phyloP scores from a whole-genome alignment of 2,329 filamentous ascomycete genomes.

The Leptosphaerulina australis region DNA sequence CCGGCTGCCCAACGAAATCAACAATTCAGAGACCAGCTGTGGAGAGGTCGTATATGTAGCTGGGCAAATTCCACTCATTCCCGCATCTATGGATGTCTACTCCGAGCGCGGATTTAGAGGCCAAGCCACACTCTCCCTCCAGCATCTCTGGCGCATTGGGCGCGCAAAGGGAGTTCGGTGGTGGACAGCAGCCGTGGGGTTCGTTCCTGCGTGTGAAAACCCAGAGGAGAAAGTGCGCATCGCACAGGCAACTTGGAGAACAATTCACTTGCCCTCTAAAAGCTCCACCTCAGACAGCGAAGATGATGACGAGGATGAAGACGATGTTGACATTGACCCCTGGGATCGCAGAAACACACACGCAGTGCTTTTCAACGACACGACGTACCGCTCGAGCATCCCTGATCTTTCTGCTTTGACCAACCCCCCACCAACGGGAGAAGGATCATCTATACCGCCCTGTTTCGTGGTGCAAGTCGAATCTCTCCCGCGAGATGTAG shows the following conservation, averaged over 20 bases:
- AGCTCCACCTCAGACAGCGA: background rate
- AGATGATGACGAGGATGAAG: constrained; percentile 54
- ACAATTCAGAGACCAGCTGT: background rate
- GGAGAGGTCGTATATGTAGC: constrained; percentile 68
- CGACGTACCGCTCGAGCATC: constrained; percentile 51
- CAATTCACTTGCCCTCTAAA: constrained; percentile 24
- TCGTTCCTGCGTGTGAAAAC: constrained; percentile 20
- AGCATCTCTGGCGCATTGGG: constrained; percentile 88
- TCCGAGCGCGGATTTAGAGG: constrained; percentile 53
- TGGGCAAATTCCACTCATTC: constrained; percentile 88
- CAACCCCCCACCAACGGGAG: background rate
- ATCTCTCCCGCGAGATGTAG: constrained; percentile 73
- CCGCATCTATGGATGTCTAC: constrained; percentile 73
- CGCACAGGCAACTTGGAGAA: constrained; percentile 55
- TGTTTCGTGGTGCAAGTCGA: constrained; percentile 78
- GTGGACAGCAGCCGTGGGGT: constrained; percentile 75
- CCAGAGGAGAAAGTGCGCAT: constrained; percentile 38
- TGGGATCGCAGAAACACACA: constrained; percentile 71
- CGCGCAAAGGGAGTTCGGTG: constrained; percentile 71
- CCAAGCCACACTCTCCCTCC: constrained; percentile 75
- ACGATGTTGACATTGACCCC: constrained; percentile 62
- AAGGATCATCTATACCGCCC: constrained; percentile 62
- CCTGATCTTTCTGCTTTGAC: constrained; percentile 25
- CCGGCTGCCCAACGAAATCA: constrained; percentile 38
- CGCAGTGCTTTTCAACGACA: constrained; percentile 26